phyloP scores from a whole-genome alignment of 2,329 filamentous ascomycete species.

The Zymoseptoria brevis region DNA sequence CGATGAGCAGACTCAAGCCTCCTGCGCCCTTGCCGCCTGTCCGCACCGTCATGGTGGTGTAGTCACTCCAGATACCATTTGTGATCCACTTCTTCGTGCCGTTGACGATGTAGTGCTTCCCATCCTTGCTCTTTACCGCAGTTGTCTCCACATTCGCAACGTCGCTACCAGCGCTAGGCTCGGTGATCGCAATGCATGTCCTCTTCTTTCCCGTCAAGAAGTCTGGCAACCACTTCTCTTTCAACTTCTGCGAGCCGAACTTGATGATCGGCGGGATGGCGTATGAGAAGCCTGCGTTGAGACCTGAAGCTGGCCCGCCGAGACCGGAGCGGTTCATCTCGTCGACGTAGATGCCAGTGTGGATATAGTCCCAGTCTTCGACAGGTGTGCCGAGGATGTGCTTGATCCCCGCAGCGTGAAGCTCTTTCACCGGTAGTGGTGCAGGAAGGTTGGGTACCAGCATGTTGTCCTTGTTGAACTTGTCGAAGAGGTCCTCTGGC shows the following conservation, averaged over 20 bases:
- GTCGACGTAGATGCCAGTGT: constrained; percentile 60
- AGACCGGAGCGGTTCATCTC: constrained; percentile 63
- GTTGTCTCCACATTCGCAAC: constrained; percentile 65
- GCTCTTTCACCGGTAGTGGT: constrained; percentile 59
- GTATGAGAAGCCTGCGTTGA: constrained; percentile 64
- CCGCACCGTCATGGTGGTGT: constrained; percentile 57
- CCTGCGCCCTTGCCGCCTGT: constrained; percentile 44
- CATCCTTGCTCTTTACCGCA: constrained; percentile 53
- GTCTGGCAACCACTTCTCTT: constrained; percentile 59
- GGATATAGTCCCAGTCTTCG: constrained; percentile 65
- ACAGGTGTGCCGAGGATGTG: constrained; percentile 59
- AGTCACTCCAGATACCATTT: constrained; percentile 62
- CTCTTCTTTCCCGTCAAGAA: constrained; percentile 58
- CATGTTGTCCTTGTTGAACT: constrained; percentile 59
- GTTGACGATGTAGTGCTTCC: constrained; percentile 61
- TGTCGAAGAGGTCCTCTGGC: constrained; percentile 54
- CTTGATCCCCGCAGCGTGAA: constrained; percentile 56
- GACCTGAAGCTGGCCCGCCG: constrained; percentile 51
- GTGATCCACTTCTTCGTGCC: constrained; percentile 74
- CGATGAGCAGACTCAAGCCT: constrained; percentile 13
- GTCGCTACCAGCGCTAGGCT: constrained; percentile 63
- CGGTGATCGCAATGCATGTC: constrained; percentile 68
- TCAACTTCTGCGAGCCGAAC: constrained; percentile 53
- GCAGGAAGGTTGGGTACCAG: constrained; percentile 61
- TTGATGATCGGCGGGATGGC: constrained; percentile 63